These are phyloP conservation scores for Phytophthora idaei DNA, from an alignment of 352 stramenopile species.

Conservation along the genomic window DNA sequence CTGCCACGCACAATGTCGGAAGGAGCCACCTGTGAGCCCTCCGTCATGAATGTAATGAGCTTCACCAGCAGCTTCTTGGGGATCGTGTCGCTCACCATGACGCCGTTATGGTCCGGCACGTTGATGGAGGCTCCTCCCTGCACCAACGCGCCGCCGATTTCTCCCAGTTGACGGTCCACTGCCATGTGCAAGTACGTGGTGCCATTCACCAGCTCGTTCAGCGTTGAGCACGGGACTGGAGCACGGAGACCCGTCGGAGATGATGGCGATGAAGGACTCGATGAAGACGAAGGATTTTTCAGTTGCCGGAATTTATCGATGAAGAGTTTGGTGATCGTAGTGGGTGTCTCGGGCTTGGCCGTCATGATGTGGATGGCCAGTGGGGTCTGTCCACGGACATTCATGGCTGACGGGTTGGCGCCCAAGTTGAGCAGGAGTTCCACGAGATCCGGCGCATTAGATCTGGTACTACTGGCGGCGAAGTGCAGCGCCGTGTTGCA, in stretches of 20 bases:
- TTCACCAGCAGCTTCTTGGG: constrained; percentile 77
- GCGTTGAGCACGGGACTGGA: constrained; percentile 23
- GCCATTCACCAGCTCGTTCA: constrained; percentile 78
- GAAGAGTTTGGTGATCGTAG: constrained; percentile 58
- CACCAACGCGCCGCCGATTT: constrained; percentile 73
- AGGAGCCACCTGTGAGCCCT: constrained; percentile 71
- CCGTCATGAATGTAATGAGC: constrained; percentile 80
- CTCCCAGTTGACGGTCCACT: constrained; percentile 64
- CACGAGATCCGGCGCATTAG: constrained; percentile 67
- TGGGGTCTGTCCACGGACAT: constrained; percentile 84
- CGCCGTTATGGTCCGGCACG: constrained; percentile 76
- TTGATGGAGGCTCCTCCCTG: constrained; percentile 83
- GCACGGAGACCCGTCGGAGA: constrained; percentile 21
- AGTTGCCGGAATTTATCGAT: constrained; percentile 50
- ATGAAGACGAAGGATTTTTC: constrained; percentile 19
- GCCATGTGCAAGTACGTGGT: constrained; percentile 89
- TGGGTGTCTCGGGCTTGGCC: constrained; percentile 56
- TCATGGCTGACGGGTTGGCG: constrained; percentile 65
- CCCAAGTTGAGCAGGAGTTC: constrained; percentile 70
- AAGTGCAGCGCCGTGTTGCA: constrained; percentile 87
- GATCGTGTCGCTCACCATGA: constrained; percentile 81
- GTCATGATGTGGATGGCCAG: constrained; percentile 88
- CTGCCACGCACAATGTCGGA: constrained; percentile 56
- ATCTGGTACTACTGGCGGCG: constrained; percentile 64
- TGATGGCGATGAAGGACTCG: constrained; percentile 23